These are phyloP conservation scores for Neopestalotiopsis sp. DNA, from an alignment of 2,329 filamentous ascomycete genomes.

Conservation along the genomic window DNA sequence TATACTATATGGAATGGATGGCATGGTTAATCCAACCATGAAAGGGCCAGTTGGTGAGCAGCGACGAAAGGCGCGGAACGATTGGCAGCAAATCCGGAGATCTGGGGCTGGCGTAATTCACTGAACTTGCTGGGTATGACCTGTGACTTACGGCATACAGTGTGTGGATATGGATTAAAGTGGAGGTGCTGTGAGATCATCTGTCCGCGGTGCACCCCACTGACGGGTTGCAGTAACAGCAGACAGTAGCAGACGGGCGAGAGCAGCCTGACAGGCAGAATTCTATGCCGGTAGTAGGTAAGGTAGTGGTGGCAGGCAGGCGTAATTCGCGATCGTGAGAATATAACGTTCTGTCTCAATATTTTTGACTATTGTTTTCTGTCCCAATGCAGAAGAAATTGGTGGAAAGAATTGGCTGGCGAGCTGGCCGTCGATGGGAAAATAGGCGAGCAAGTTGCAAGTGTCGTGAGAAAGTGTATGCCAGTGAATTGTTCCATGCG, in stretches of 20 bases:
- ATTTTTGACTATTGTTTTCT: neutral
- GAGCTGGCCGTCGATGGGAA: no score
- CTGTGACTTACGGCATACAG: neutral
- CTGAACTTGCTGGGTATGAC: neutral
- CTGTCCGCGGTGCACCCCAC: neutral
- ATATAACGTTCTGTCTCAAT: neutral
- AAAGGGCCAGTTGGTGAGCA: neutral
- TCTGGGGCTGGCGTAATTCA: conserved; percentile 4
- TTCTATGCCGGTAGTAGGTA: no score
- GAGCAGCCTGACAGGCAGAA: neutral
- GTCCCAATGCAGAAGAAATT: neutral
- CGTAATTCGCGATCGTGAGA: neutral
- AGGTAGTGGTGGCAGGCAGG: neutral
- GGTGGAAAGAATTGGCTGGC: neutral
- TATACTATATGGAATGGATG: neutral
- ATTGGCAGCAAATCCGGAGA: conserved; percentile 13
- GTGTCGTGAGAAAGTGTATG: no score
- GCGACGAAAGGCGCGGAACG: neutral
- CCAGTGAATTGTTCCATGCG: no score
- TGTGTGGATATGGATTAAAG: neutral
- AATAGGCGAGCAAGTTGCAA: no score
- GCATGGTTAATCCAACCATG: neutral
- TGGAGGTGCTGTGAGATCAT: conserved; percentile 3
- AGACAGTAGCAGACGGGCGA: neutral
- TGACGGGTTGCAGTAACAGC: neutral